Conservation (phyloP, 2,329 filamentous ascomycete species). For the Lasiodiplodia sp. region DNA sequence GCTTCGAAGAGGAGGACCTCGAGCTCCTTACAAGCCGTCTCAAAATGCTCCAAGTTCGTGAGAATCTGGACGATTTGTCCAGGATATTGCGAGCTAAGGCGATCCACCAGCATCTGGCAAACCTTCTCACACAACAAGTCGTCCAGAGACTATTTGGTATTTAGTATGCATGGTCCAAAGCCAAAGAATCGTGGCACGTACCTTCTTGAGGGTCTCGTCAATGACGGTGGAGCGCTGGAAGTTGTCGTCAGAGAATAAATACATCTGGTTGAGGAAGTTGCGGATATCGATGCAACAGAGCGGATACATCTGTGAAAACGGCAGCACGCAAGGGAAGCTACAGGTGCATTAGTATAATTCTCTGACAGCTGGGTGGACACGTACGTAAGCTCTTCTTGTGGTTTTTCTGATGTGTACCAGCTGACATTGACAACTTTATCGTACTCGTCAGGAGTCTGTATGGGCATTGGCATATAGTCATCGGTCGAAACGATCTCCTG, state of each 20-base stretch:
- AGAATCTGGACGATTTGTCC: slow-evolving; percentile 98
- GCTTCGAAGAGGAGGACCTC: slow-evolving; percentile 86
- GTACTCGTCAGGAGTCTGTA: slow-evolving; percentile 88
- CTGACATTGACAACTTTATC: slow-evolving; percentile 95
- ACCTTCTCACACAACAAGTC: slow-evolving; percentile 93
- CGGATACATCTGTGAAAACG: slow-evolving; percentile 99
- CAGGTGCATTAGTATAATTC: slow-evolving; percentile 28
- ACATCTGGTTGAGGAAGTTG: slow-evolving; percentile 97
- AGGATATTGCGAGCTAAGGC: slow-evolving; percentile 88
- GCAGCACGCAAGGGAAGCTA: slow-evolving; percentile 92
- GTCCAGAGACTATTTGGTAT: slow-evolving; percentile 71
- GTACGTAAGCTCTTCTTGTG: slow-evolving; percentile 76
- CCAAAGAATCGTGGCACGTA: slow-evolving; percentile 42
- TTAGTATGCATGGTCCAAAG: neutral
- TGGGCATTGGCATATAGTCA: slow-evolving; percentile 99
- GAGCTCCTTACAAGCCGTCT: slow-evolving; percentile 87
- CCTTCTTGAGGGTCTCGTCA: slow-evolving; percentile 86
- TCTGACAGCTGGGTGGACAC: slow-evolving; percentile 39
- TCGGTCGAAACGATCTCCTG: slow-evolving; percentile 90
- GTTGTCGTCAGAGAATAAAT: slow-evolving; percentile 95
- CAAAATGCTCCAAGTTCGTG: slow-evolving; percentile 97
- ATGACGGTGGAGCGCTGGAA: slow-evolving; percentile 91
- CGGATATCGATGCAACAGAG: slow-evolving; percentile 97
- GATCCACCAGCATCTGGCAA: slow-evolving; percentile 86
- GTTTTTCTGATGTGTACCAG: slow-evolving; percentile 90